Evolutionary conservation across 768 basidiomycete genomes (phyloP).

Genomic region (Pluteus cervinus): DNA sequence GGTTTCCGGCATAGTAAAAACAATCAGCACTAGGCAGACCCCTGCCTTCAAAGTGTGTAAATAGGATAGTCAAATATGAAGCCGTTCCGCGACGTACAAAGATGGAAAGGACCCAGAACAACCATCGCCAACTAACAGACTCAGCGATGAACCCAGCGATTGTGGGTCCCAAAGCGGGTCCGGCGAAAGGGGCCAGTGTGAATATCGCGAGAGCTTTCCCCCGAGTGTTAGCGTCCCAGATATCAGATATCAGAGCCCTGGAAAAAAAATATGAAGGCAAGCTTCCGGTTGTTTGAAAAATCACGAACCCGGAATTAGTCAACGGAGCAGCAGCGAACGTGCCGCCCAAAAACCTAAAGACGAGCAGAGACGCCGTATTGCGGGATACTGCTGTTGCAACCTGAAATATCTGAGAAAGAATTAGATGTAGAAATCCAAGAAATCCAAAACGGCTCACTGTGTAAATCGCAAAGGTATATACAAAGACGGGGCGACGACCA

Average conservation of each 20-base stretch:
- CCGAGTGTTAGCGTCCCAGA: slow-evolving; percentile 56
- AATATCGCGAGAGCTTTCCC: slow-evolving; percentile 66
- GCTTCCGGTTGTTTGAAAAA: not conserved
- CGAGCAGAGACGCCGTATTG: slow-evolving; percentile 57
- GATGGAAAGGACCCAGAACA: slow-evolving; percentile 59
- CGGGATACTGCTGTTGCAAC: slow-evolving; percentile 54
- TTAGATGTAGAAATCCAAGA: not conserved
- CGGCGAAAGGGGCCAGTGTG: slow-evolving; percentile 60
- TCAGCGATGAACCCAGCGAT: slow-evolving; percentile 40
- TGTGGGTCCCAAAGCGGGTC: slow-evolving; percentile 54
- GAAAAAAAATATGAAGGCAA: not conserved
- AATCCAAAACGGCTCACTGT: slow-evolving; percentile 26
- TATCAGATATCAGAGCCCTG: slow-evolving; percentile 49
- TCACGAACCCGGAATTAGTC: slow-evolving; percentile 57
- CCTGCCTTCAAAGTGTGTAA: slow-evolving; percentile 31
- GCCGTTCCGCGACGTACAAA: slow-evolving; percentile 34
- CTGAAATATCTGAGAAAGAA: slow-evolving; percentile 43
- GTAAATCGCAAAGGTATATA: slow-evolving; percentile 52
- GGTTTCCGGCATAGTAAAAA: slow-evolving; percentile 64
- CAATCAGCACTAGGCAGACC: slow-evolving; percentile 37
- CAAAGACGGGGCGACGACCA: slow-evolving; percentile 55
- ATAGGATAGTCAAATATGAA: not conserved
- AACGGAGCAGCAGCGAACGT: slow-evolving; percentile 63
- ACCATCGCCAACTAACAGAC: slow-evolving; percentile 55
- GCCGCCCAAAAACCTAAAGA: slow-evolving; percentile 69